Percentiles rank a stretch among this genome's conserved stretches.
Conservation (phyloP, 2,329 filamentous ascomycete species). For the Paracoccidioides lutzii region DNA sequence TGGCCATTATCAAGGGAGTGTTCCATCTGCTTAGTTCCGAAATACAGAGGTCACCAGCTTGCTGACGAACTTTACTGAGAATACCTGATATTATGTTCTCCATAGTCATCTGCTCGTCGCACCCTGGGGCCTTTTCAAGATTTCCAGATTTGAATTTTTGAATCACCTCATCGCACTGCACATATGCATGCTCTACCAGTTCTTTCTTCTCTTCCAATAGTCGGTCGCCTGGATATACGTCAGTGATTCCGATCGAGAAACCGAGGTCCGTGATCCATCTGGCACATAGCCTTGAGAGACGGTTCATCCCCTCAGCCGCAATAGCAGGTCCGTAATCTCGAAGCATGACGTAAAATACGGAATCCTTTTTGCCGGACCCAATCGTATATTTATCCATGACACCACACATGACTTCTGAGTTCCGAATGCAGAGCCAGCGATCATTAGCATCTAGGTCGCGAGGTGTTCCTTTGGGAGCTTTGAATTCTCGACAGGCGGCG, state of each 20-base stretch:
- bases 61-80: slow-evolving; percentile 79
- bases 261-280: slow-evolving; percentile 79
- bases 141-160: slow-evolving; percentile 65
- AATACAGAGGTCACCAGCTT: slow-evolving; percentile 84
- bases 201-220: slow-evolving; percentile 61
- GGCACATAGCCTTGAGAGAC: slow-evolving; percentile 79
- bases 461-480: slow-evolving; percentile 26
- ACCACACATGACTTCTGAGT: slow-evolving; percentile 95
- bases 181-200: slow-evolving; percentile 66
- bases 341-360: slow-evolving; percentile 91
- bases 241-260: slow-evolving; percentile 91
- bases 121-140: slow-evolving; percentile 74
- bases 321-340: slow-evolving; percentile 86
- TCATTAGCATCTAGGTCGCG: slow-evolving; percentile 69
- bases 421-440: slow-evolving; percentile 81
- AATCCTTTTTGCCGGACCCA: slow-evolving; percentile 95
- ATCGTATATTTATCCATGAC: slow-evolving; percentile 96
- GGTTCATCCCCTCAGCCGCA: slow-evolving; percentile 84
- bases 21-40: slow-evolving; percentile 82
- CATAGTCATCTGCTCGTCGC: slow-evolving; percentile 80
- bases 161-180: slow-evolving; percentile 71
- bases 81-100: slow-evolving; percentile 86
- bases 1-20: slow-evolving; percentile 89
- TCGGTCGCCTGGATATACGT: slow-evolving; percentile 70
- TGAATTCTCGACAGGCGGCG: slow-evolving; percentile 71